Conservation (phyloP, 768 basidiomycete species). For the Tylopilus felleus region DNA sequence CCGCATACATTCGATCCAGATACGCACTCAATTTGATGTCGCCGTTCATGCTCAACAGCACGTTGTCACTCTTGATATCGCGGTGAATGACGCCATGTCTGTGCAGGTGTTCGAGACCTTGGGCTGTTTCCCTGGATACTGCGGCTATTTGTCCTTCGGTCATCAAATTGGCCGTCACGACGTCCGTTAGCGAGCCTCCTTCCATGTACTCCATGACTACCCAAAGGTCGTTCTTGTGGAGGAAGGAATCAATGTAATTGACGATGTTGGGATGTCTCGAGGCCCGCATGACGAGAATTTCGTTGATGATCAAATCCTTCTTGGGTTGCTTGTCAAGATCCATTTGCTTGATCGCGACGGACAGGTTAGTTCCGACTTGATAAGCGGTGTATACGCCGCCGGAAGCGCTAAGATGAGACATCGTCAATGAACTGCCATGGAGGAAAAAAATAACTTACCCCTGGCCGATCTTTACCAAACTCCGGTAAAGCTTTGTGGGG, state of each 20-base stretch:
- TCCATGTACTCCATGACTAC: constrained; percentile 99
- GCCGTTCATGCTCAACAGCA: constrained; percentile 85
- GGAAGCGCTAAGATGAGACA: constrained; percentile 61
- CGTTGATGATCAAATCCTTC: constrained; percentile 99
- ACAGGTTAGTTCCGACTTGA: constrained; percentile 90
- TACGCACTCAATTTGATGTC: constrained; percentile 97
- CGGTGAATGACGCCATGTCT: constrained; percentile 97
- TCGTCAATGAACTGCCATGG: background rate
- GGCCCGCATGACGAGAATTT: constrained; percentile 98
- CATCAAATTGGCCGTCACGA: constrained; percentile 88
- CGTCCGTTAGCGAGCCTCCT: constrained; percentile 90
- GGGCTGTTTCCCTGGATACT: constrained; percentile 87
- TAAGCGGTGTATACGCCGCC: constrained; percentile 99
- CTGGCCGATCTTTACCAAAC: constrained; percentile 95
- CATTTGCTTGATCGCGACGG: constrained; percentile 99
- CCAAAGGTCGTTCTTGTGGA: constrained; percentile 98
- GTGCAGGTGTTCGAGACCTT: constrained; percentile 93
- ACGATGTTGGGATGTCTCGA: constrained; percentile 98
- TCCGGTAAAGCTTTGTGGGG: constrained; percentile 90
- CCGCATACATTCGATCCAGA: background rate
- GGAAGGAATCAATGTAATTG: constrained; percentile 98
- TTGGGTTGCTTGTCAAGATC: constrained; percentile 99
- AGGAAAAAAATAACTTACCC: constrained; percentile 55
- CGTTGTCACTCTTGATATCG: constrained; percentile 99
- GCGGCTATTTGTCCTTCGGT: constrained; percentile 98